Conservation (phyloP, 495 filamentous ascomycete genomes). For the Lasiosphaeria miniovina region DNA sequence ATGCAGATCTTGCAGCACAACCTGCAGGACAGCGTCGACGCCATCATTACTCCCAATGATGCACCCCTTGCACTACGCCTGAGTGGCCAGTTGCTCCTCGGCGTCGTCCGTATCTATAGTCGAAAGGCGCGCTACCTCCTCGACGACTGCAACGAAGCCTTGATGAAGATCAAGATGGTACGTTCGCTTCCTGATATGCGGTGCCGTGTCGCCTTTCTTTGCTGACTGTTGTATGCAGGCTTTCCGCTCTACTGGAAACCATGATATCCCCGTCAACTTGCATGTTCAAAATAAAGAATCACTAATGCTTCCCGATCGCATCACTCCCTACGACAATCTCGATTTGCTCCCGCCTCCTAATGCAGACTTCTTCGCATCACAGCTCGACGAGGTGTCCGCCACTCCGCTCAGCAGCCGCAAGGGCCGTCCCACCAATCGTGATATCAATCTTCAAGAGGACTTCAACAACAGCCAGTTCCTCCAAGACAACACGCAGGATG, state of each 20-base stretch:
- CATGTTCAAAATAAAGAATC: slow-evolving; percentile 63
- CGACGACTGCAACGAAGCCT: slow-evolving; percentile 94
- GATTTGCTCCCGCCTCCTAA: slow-evolving; percentile 63
- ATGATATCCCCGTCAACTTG: slow-evolving; percentile 68
- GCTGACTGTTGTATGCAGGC: slow-evolving; percentile 53
- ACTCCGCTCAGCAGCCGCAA: slow-evolving; percentile 45
- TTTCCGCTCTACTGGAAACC: slow-evolving; percentile 74
- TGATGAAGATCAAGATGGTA: slow-evolving; percentile 99
- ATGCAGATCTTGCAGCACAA: slow-evolving; percentile 89
- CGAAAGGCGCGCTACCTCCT: slow-evolving; percentile 93
- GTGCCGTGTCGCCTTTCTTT: background rate
- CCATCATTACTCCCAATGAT: slow-evolving; percentile 89
- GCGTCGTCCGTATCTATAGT: slow-evolving; percentile 96
- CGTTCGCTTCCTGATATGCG: slow-evolving; percentile 13
- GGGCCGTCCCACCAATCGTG: slow-evolving; percentile 57
- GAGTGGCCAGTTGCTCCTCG: slow-evolving; percentile 88
- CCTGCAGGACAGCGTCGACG: slow-evolving; percentile 86
- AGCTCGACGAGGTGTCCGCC: slow-evolving; percentile 53
- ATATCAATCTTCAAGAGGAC: slow-evolving; percentile 61
- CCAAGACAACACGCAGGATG: slow-evolving; percentile 57
- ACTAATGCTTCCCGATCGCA: slow-evolving; percentile 78
- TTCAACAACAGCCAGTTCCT: slow-evolving; percentile 65
- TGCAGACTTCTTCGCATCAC: slow-evolving; percentile 69
- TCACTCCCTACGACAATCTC: slow-evolving; percentile 86
- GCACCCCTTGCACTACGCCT: slow-evolving; percentile 93